A percentile compares a stretch with the other conserved stretches of the same genome.
phyloP scores from a whole-genome alignment of 208 protist genomes.

The Leishmania turanica region DNA sequence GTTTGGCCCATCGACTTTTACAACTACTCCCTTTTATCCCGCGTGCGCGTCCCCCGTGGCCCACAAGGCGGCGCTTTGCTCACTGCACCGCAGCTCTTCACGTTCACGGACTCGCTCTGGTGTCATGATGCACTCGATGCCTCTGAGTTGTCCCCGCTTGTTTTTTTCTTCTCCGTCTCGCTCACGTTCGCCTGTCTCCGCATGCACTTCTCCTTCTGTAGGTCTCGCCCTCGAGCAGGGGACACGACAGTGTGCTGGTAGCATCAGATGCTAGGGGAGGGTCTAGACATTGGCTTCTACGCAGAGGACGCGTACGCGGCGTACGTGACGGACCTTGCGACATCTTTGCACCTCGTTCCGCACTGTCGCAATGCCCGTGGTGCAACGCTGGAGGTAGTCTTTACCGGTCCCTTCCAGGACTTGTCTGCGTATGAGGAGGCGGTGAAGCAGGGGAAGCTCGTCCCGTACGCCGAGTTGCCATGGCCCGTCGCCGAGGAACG shows the following conservation, averaged over 20 bases:
- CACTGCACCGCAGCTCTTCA: not conserved
- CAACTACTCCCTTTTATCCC: not conserved
- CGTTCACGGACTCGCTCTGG: not conserved
- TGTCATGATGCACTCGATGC: not conserved
- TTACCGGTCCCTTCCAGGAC: constrained; percentile 28
- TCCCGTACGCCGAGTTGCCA: not conserved
- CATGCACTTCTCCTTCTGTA: not conserved
- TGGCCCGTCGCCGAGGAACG: not conserved
- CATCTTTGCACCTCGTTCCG: constrained; percentile 23
- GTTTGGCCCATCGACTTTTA: not conserved
- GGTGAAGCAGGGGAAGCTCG: not conserved
- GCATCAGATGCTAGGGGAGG: constrained; percentile 26
- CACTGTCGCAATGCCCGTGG: constrained; percentile 43
- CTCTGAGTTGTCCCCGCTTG: not conserved
- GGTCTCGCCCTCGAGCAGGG: not conserved
- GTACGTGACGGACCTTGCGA: constrained; percentile 25
- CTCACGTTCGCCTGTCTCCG: not conserved
- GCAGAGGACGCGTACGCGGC: constrained; percentile 55
- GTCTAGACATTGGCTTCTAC: constrained; percentile 42
- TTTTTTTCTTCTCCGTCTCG: not conserved
- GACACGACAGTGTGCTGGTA: not conserved
- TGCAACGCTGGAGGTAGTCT: constrained; percentile 46
- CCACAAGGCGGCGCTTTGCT: not conserved
- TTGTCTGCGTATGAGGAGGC: constrained; percentile 8
- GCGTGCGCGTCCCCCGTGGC: not conserved